Base-by-base conservation (phyloP, 768 basidiomycete species). In the Trametes punicea region DNA sequence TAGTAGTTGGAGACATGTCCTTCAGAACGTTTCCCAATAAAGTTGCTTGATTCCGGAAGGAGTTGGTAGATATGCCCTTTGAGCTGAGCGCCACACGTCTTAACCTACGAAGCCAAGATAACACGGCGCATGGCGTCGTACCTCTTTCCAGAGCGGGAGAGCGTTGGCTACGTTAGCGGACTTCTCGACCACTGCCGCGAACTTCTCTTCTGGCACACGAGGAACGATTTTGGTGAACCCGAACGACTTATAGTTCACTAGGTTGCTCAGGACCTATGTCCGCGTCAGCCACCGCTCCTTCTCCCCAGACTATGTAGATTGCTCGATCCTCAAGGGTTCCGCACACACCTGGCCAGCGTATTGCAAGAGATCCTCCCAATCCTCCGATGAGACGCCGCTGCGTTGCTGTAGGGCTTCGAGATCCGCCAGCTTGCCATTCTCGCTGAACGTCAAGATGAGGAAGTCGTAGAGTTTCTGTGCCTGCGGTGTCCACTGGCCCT, bases 1-100 rank as follows among this genome's bases (percentile, higher is more conserved):
- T 95, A 95, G 70, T 94, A 95, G 67, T 92, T 90, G 27, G 86
- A 89, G 49, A 90, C 67, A 56, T 93, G 90, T 0, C 92, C 92
- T 20, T 82, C 75, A 50, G 71, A 76, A 40, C 85, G 87, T 68
- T 93, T 93, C 48, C 92, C 92, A 60, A 95, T 87, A 68, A 81
- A 85, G 55, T 91, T 76, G 47, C 77, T 81, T 0, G 78, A 69
- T 65, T 89, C 85, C 2, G 92, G 91, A 23, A 71, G 65, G 11
- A 77, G 63, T 2, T 84, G 74, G 68, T 92, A 94, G 40, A 94
- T 88, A 66, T 90, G 82, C 1, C 78, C 82, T 69, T 83, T 83
- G 61, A 93, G 73, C 87, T 92, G 62, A 2, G 27, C 1, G 64
- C 33, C 34, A 16, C 10, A 15, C 9, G 2, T 9, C 16, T 21